Evolutionary conservation across 2,329 filamentous ascomycete species (phyloP).

Genomic region (Fonsecaea multimorphosa): DNA sequence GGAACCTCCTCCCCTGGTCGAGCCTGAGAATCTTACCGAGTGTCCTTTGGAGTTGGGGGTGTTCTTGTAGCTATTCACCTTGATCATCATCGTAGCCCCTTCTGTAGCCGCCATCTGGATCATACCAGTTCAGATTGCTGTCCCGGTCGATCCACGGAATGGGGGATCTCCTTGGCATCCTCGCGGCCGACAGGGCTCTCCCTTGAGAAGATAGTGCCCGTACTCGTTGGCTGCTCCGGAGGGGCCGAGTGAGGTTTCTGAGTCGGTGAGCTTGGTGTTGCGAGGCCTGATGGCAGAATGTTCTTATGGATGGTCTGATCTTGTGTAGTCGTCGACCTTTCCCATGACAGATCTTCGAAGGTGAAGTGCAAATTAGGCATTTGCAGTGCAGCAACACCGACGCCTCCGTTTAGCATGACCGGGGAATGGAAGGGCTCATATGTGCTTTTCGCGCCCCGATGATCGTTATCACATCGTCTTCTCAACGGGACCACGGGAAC

Average conservation of each 20-base stretch:
- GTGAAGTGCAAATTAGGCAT: not conserved
- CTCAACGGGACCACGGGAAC: not conserved
- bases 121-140: slow-evolving; percentile 7
- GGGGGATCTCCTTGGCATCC: not conserved
- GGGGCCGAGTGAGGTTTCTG: not conserved
- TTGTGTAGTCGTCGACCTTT: not conserved
- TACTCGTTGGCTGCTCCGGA: not conserved
- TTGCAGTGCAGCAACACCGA: not conserved
- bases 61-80: not conserved
- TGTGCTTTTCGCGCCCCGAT: not conserved
- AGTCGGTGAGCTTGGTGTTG: not conserved
- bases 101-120: not conserved
- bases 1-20: slow-evolving; percentile 17
- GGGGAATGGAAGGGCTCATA: not conserved
- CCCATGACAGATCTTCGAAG: not conserved
- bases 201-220: not conserved
- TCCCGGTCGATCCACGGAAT: slow-evolving; percentile 1
- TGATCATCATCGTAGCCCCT: not conserved
- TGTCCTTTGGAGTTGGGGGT: slow-evolving; percentile 21
- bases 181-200: not conserved
- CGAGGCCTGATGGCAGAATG: not conserved
- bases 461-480: not conserved
- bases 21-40: slow-evolving; percentile 18
- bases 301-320: not conserved
- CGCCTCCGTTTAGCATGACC: not conserved